Percentiles rank a stretch among this genome's conserved stretches.
These are phyloP conservation scores for Haberlea rhodopensis DNA, from an alignment of 257 asterid species.

Conservation along the genomic window DNA sequence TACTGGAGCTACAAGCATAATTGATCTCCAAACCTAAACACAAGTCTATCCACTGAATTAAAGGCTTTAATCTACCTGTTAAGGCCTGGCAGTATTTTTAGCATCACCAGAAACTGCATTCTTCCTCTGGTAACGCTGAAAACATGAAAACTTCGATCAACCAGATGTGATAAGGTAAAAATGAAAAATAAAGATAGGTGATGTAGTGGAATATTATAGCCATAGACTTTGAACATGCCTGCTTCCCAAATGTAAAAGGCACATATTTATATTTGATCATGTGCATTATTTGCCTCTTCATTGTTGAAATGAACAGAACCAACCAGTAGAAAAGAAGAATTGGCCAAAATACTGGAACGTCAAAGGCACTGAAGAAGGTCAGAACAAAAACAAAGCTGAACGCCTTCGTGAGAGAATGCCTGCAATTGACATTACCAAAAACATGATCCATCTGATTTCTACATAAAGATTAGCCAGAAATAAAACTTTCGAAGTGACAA, in stretches of 20 bases:
- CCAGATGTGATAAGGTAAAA: not conserved
- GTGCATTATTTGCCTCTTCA: constrained; percentile 99
- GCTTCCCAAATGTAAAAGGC: constrained; percentile 91
- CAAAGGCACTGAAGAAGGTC: constrained; percentile 92
- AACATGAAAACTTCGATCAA: constrained; percentile 17
- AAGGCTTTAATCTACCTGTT: no score
- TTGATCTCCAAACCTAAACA: constrained; percentile 31
- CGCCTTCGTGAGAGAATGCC: constrained; percentile 86
- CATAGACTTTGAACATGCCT: constrained; percentile 43
- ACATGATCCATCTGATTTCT: no score
- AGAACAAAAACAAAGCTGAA: constrained; percentile 73
- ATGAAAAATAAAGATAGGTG: not conserved
- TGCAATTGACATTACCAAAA: constrained; percentile 32
- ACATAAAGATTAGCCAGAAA: no score
- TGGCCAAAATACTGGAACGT: constrained; percentile 98
- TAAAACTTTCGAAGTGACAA: no score
- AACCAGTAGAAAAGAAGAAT: constrained; percentile 89
- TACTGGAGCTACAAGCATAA: constrained; percentile 29
- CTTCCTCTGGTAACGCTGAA: constrained; percentile 82
- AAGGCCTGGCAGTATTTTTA: no score
- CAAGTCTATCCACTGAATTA: constrained; percentile 32
- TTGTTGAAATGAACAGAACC: constrained; percentile 73
- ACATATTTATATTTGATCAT: constrained; percentile 89
- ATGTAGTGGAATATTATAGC: not conserved
- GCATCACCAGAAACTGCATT: no score